Evolutionary conservation across 768 basidiomycete genomes (phyloP).

Genomic region (Ramaria sp.): DNA sequence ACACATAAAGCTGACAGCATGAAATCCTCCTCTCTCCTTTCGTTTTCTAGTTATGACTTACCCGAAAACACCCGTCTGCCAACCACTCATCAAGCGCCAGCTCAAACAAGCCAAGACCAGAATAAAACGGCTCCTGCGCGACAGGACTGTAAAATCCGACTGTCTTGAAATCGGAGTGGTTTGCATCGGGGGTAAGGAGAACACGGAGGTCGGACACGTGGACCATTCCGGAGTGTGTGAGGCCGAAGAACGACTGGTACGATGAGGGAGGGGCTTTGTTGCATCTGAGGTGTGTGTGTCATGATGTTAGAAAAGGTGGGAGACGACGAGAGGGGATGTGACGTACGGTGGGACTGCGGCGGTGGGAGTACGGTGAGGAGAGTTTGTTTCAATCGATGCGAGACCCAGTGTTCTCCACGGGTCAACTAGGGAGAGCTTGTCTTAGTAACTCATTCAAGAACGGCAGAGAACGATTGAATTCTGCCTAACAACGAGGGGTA

Average conservation of each 20-base stretch:
- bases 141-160: conserved; percentile 41
- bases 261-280: conserved; percentile 21
- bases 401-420: conserved; percentile 43
- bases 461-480: neutral
- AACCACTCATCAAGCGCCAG: conserved; percentile 38
- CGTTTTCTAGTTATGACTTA: neutral
- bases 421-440: conserved; percentile 24
- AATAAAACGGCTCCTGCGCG: conserved; percentile 33
- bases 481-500: neutral
- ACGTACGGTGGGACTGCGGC: conserved; percentile 28
- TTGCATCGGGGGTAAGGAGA: conserved; percentile 33
- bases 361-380: conserved; percentile 31
- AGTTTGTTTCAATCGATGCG: conserved; percentile 35
- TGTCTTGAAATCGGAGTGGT: conserved; percentile 36
- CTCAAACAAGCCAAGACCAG: conserved; percentile 35
- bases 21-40: neutral
- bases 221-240: conserved; percentile 36
- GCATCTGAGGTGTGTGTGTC: conserved; percentile 22
- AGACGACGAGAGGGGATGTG: neutral
- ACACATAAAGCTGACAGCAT: neutral
- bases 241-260: conserved; percentile 30
- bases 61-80: conserved; percentile 2
- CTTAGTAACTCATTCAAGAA: neutral
- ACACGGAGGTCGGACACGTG: conserved; percentile 40
- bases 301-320: neutral